Evolutionary conservation across 352 stramenopile genomes (phyloP).

Genomic region (Phytophthora citricola): DNA sequence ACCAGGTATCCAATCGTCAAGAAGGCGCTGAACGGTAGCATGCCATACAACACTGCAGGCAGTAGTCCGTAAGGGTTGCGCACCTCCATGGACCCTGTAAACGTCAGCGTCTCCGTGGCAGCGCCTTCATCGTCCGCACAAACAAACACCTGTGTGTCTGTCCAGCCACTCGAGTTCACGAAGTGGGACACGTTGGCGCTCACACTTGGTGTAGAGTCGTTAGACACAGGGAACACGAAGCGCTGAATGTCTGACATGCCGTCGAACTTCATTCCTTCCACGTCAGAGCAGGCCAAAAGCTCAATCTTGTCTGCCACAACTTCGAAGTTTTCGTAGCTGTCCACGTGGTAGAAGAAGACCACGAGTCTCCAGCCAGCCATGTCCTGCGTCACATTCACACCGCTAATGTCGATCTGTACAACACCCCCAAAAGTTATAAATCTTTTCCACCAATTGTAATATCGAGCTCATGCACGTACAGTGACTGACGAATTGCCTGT

Average conservation of each 20-base stretch:
- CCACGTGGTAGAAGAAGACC: slow-evolving; percentile 87
- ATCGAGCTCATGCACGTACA: slow-evolving; percentile 31
- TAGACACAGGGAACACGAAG: slow-evolving; percentile 69
- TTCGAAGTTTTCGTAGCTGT: slow-evolving; percentile 69
- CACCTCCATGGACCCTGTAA: slow-evolving; percentile 76
- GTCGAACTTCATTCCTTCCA: slow-evolving; percentile 49
- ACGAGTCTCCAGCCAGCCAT: slow-evolving; percentile 81
- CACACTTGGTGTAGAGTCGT: slow-evolving; percentile 48
- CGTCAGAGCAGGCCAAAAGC: slow-evolving; percentile 69
- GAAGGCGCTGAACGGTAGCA: slow-evolving; percentile 86
- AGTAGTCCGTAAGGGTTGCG: slow-evolving; percentile 85
- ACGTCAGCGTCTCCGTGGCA: slow-evolving; percentile 58
- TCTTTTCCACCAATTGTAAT: background rate
- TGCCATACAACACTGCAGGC: slow-evolving; percentile 82
- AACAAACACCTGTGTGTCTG: slow-evolving; percentile 82
- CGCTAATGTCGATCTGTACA: slow-evolving; percentile 62
- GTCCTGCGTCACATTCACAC: slow-evolving; percentile 70
- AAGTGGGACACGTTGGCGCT: slow-evolving; percentile 58
- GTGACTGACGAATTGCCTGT: slow-evolving; percentile 69
- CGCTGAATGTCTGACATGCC: slow-evolving; percentile 74
- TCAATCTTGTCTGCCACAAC: slow-evolving; percentile 74
- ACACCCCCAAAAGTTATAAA: background rate
- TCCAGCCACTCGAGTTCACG: slow-evolving; percentile 76
- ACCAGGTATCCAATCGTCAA: slow-evolving; percentile 78
- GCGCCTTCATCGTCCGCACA: slow-evolving; percentile 64